phyloP scores from a whole-genome alignment of 768 basidiomycete genomes.

The Tricholoma furcatifolium region DNA sequence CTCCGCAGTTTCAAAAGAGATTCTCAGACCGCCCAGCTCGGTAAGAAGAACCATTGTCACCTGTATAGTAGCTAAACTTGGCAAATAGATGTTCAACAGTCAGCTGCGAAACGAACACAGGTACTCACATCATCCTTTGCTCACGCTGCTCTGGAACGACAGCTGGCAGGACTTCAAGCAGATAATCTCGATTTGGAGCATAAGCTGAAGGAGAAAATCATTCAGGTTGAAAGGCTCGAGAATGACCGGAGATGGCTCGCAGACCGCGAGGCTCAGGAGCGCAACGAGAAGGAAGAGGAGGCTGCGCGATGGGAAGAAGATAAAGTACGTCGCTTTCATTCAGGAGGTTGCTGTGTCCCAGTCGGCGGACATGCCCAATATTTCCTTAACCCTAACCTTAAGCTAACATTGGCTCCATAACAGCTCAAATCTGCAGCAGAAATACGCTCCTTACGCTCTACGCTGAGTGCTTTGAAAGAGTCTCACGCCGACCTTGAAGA shows the following conservation, averaged over 20 bases:
- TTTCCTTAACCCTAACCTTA: background rate
- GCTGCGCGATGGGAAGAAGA: slow-evolving; percentile 49
- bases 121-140: slow-evolving; percentile 61
- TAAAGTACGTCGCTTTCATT: slow-evolving; percentile 45
- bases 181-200: slow-evolving; percentile 64
- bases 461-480: slow-evolving; percentile 50
- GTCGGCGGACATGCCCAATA: background rate
- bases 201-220: slow-evolving; percentile 65
- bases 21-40: slow-evolving; percentile 4
- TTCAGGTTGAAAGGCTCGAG: slow-evolving; percentile 63
- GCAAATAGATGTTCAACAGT: slow-evolving; percentile 58
- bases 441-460: slow-evolving; percentile 47
- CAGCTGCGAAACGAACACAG: slow-evolving; percentile 61
- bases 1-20: slow-evolving; percentile 5
- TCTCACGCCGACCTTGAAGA: slow-evolving; percentile 64
- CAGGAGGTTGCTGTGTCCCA: background rate
- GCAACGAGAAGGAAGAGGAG: slow-evolving; percentile 64
- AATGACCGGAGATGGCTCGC: slow-evolving; percentile 67
- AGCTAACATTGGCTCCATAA: background rate
- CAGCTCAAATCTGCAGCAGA: slow-evolving; percentile 53
- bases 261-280: slow-evolving; percentile 66
- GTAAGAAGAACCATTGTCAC: background rate
- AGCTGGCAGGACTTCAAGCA: slow-evolving; percentile 59
- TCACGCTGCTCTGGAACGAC: slow-evolving; percentile 66
- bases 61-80: background rate